Conservation (phyloP, 495 filamentous ascomycete genomes). For the Hypoxylon fuscum region DNA sequence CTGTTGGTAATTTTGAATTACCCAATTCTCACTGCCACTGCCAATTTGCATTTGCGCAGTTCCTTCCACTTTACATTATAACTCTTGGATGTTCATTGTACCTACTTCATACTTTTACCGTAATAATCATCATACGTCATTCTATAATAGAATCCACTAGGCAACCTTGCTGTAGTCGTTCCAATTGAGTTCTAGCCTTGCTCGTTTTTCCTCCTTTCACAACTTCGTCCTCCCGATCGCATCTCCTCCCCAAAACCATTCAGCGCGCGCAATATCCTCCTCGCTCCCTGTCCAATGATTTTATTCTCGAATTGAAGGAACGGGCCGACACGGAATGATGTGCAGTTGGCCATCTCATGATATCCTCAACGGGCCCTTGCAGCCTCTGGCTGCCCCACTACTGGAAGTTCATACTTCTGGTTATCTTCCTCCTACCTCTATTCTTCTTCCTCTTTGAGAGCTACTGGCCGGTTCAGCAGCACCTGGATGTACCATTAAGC, state of each 20-base stretch:
- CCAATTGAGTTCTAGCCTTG: not conserved
- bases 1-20: not conserved
- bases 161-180: too few species aligned
- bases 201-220: not conserved
- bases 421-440: slow-evolving; percentile 8
- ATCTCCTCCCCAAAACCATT: not conserved
- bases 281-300: not conserved
- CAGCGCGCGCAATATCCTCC: not conserved
- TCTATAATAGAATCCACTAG: too few species aligned
- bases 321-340: slow-evolving; percentile 19
- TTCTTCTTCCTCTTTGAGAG: slow-evolving; percentile 15
- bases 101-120: not conserved
- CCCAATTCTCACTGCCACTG: not conserved
- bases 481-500: not conserved
- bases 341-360: slow-evolving; percentile 21
- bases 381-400: slow-evolving; percentile 22
- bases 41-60: too few species aligned
- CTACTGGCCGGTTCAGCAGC: slow-evolving; percentile 8
- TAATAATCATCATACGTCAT: not conserved
- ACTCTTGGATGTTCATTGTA: not conserved
- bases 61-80: not conserved
- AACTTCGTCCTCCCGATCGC: not conserved
- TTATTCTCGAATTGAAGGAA: slow-evolving; percentile 4
- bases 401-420: slow-evolving; percentile 29
- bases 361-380: slow-evolving; percentile 19